Percentiles rank a stretch among this genome's conserved stretches.
These are phyloP conservation scores for Apiospora kogelbergensis DNA, from an alignment of 2,329 filamentous ascomycete species.

Conservation along the genomic window DNA sequence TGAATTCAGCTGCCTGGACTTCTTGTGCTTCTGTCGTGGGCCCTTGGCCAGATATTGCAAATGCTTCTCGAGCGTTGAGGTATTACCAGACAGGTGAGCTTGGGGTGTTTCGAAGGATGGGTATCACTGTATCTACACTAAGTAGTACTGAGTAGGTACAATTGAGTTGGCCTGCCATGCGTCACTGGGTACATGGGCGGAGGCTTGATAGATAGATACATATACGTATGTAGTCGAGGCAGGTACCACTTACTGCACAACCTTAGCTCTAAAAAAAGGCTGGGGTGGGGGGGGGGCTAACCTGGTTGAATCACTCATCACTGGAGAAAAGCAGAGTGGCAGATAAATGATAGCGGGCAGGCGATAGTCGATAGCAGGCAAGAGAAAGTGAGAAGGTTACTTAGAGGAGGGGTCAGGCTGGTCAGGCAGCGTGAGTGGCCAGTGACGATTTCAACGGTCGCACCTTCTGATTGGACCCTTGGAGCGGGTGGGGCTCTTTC, in stretches of 20 bases:
- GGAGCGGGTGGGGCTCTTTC: constrained; percentile 4
- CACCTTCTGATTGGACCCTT: constrained; percentile 8
- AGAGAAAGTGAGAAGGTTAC: neutral
- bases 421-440: no score
- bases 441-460: constrained; percentile 5
- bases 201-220: no score
- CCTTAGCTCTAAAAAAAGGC: neutral
- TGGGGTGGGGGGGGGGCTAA: no score
- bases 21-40: neutral
- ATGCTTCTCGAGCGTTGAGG: neutral
- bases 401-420: neutral
- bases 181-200: no score
- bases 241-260: neutral
- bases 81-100: no score
- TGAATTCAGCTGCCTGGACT: neutral
- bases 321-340: neutral
- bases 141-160: no score
- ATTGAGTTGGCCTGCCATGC: no score
- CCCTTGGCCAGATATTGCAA: neutral
- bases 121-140: no score
- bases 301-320: no score
- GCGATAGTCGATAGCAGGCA: neutral
- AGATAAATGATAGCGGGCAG: neutral
- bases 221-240: no score
- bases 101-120: no score